Evolutionary conservation across 2,329 filamentous ascomycete species (phyloP).

Genomic region (Alternaria metachromatica): DNA sequence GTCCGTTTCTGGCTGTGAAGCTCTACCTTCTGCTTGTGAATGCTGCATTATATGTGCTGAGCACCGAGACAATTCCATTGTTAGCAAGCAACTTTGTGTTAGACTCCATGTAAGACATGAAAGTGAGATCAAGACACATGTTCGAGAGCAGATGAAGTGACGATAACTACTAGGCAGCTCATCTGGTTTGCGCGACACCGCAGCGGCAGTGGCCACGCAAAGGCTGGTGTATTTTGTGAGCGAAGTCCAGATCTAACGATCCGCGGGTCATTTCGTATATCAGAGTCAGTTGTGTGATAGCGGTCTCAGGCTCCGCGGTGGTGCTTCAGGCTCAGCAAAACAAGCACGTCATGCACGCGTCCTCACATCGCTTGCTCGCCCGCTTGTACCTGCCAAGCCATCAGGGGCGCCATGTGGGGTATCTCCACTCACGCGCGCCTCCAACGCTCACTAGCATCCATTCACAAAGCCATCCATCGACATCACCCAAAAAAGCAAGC

Average conservation of each 20-base stretch:
- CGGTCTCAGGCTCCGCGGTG: not conserved
- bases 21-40: not conserved
- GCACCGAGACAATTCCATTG: not conserved
- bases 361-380: not conserved
- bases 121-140: not conserved
- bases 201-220: not conserved
- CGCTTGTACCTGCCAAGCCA: slow-evolving; percentile 5
- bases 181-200: not conserved
- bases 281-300: not conserved
- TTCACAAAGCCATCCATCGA: not conserved
- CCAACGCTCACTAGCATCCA: not conserved
- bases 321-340: not conserved
- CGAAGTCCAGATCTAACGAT: not conserved
- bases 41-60: not conserved
- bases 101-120: not conserved
- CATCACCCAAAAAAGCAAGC: not conserved
- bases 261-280: not conserved
- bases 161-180: not conserved
- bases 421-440: not conserved
- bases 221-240: not conserved
- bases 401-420: slow-evolving; percentile 1
- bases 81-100: not conserved
- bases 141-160: not conserved
- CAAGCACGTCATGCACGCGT: not conserved
- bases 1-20: not conserved